Evolutionary conservation across 306 rosid species (phyloP), one percentile per base, ranked within the genome.

Genomic region (Dryas drummondii): DNA sequence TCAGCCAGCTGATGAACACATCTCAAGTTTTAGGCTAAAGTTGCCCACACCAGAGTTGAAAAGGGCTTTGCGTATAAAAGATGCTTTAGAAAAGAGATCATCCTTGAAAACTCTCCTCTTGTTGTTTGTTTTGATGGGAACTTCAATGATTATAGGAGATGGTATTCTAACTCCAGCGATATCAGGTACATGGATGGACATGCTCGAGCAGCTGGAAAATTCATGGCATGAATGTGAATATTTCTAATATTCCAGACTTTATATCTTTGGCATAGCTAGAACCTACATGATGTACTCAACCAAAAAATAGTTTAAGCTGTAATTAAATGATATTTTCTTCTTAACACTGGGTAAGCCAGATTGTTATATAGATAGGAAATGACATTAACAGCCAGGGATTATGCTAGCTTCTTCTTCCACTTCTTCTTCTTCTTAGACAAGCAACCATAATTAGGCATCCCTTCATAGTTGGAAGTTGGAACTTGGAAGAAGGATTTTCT

Each of bases 111-210:
- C 87, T 32, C 16, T 85, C 69, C 82, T 94, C 79, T 80, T 94
- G 80, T 83, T 94, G 84, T 80, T 90, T 78, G 97, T 94, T 86
- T 89, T 94, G 64, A 77, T 90, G 84, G 99, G 97, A 74, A 92
- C 99, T 79, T 94, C 99, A 76, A 85, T 92, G 99, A 76, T 92
- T 81, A 94, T 94, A 82, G 99, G 97, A 78, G 99, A 91, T 76
- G 99, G 99, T 57, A 94, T 94, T 82, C 84, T 94, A 61, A 94
- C 99, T 74, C 97, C 99, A 12, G 97, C 97, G 57, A 90, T 94
- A 70, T 94, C 99, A 86, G 99, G 98, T 94, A 79, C 81, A 41
- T 78, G 9, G 16, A 46, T 47, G 17, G 70, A 70, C 46, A 46
- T 45, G 5, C 56, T 58, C 42, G 44, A n/a, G 60, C 50, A 16